Evolutionary conservation across 2,329 filamentous ascomycete genomes (phyloP), one percentile per base, ranked within the genome.

Genomic region (Fusarium torreyae): DNA sequence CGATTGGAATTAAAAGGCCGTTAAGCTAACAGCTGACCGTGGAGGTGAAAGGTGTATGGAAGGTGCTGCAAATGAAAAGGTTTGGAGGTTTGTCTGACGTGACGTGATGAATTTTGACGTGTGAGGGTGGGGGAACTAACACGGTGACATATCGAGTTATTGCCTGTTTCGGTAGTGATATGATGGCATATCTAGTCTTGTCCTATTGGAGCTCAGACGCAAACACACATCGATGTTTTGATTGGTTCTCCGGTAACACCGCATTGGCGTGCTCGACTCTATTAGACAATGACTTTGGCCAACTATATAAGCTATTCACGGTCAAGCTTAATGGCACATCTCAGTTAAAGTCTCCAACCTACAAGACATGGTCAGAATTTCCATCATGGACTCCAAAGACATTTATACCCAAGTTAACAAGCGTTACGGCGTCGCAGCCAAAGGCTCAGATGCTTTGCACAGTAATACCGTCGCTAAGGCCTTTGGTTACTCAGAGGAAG

Each of bases 401-500:
- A 57, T 63, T 2, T 63, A 64, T 6, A n/a, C 20, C 1, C 26
- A 20, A 22, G 39, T 64, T 5, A 31, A 24, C 3, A 33, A 57
- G 44, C 51, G 59, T 2, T 64, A 63, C 3, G 44, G 44, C 0
- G 50, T 15, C 5, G 44, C 61, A 8, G 46, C 51, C 4, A 18
- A 50, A 2, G n/a, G 13, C 3, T 20, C 39, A 8, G 28, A 13
- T 2, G 15, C 15, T 0, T 15, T 7, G 3, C 50, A 63, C 10
- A 63, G 34, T 7, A 34, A 40, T 5, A 42, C 53, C 1, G 36
- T 64, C 5, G 61, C 61, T 2, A 63, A 50, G 36, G 58, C 51
- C 2, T 64, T 64, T 2, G 61, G 58, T 3, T 64, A 63, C 28
- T 63, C 51, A 1, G 14, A 51, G 1, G 33, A 64, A 8, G 61